Percentiles rank a stretch among this genome's conserved stretches.
Conservation (phyloP, 139 green algal genomes). For the Yamagishiella unicocca region DNA sequence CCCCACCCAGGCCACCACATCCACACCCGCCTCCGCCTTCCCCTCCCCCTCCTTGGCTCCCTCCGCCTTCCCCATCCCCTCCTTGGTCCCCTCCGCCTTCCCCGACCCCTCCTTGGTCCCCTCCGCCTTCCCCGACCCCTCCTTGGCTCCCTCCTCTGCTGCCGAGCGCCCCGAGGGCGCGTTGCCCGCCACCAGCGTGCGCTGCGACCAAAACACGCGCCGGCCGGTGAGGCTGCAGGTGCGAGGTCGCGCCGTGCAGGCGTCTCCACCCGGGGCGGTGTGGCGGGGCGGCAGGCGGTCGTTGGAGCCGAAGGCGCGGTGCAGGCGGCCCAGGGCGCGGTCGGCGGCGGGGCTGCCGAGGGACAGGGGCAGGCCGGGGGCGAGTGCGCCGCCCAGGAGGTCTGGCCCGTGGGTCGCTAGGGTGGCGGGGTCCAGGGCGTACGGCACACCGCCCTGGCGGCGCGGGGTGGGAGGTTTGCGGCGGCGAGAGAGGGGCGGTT, state of each 20-base stretch:
- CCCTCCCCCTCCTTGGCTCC: background rate
- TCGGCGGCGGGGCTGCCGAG: conserved; percentile 23
- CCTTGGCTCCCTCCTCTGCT: too few species aligned
- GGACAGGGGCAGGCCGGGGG: conserved; percentile 57
- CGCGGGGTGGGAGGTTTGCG: background rate
- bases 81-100: background rate
- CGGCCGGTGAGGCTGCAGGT: conserved; percentile 39
- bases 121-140: too few species aligned
- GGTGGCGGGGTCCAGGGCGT: conserved; percentile 56
- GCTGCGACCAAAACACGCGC: conserved; percentile 30
- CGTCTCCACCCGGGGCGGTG: conserved; percentile 52
- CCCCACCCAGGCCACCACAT: background rate
- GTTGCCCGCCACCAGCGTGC: conserved; percentile 36
- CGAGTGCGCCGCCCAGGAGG: conserved; percentile 51
- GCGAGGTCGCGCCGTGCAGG: conserved; percentile 65
- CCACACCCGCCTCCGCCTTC: background rate
- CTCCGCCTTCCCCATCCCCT: background rate
- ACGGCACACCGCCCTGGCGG: conserved; percentile 10
- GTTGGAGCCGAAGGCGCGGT: background rate
- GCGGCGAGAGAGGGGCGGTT: background rate
- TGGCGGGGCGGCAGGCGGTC: background rate
- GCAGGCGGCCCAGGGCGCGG: too few species aligned
- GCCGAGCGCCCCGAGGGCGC: too few species aligned
- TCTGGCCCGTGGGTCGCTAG: conserved; percentile 61
- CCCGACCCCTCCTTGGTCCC: background rate